These are phyloP conservation scores for Microbotryum intermedium DNA, from an alignment of 1,284 basidiomycete species.

Conservation along the genomic window DNA sequence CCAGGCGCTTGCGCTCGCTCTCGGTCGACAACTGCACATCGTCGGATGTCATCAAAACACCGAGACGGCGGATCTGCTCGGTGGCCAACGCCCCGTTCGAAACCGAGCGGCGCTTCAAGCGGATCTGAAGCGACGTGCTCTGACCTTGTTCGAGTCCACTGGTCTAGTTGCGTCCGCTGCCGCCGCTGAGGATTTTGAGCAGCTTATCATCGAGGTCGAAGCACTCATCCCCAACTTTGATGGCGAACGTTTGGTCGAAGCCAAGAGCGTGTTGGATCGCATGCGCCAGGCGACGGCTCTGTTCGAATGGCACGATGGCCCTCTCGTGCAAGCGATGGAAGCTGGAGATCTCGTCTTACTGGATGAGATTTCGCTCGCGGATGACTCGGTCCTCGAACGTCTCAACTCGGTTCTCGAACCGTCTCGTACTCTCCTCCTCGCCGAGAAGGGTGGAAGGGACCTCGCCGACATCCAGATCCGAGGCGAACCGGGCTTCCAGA, in stretches of 20 bases:
- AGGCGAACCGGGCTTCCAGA: constrained; percentile 66
- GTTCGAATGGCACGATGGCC: constrained; percentile 95
- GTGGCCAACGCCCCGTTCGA: constrained; percentile 85
- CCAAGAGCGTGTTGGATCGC: constrained; percentile 45
- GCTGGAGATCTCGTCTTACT: constrained; percentile 78
- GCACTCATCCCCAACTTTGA: too few species aligned
- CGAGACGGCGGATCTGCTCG: constrained; percentile 96
- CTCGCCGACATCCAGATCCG: constrained; percentile 59
- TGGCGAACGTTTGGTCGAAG: neutral
- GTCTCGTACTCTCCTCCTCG: constrained; percentile 77
- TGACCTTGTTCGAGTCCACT: constrained; percentile 27
- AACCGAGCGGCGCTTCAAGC: constrained; percentile 53
- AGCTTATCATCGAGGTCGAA: neutral
- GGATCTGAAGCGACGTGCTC: constrained; percentile 36
- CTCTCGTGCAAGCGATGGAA: constrained; percentile 85
- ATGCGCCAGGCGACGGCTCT: constrained; percentile 53
- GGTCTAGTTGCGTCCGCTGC: neutral
- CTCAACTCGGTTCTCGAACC: constrained; percentile 95
- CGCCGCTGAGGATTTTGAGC: neutral
- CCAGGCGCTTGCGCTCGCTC: constrained; percentile 70
- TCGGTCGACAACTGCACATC: constrained; percentile 56
- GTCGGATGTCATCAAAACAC: constrained; percentile 99
- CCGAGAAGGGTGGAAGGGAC: constrained; percentile 77
- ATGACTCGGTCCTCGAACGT: constrained; percentile 95
- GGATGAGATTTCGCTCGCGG: constrained; percentile 95